These are phyloP conservation scores for Lasiosphaeria ovina DNA, from an alignment of 495 filamentous ascomycete genomes.

Conservation along the genomic window DNA sequence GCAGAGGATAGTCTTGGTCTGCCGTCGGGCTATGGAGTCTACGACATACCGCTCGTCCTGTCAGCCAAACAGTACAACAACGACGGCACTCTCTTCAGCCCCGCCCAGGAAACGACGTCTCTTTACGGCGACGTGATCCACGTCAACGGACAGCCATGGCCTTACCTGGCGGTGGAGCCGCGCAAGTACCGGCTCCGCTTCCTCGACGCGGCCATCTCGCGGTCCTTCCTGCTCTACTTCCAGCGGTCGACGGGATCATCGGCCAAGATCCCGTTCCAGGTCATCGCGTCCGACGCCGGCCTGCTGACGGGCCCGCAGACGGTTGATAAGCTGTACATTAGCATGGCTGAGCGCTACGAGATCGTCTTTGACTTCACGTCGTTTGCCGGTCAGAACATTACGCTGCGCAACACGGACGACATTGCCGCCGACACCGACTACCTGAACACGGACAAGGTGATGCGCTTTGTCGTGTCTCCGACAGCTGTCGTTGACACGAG, in stretches of 20 bases:
- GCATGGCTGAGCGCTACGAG: constrained; percentile 58
- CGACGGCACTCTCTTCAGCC: constrained; percentile 45
- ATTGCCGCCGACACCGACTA: constrained; percentile 47
- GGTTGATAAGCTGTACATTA: constrained; percentile 38
- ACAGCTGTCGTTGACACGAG: constrained; percentile 30
- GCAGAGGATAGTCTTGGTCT: constrained; percentile 46
- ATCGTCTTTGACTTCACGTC: constrained; percentile 51
- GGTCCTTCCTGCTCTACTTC: constrained; percentile 50
- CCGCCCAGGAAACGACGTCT: constrained; percentile 37
- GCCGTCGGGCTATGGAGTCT: constrained; percentile 45
- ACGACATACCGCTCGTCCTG: constrained; percentile 53
- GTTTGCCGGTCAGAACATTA: constrained; percentile 49
- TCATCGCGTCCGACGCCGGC: constrained; percentile 54
- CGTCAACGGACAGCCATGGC: constrained; percentile 59
- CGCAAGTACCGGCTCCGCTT: constrained; percentile 58
- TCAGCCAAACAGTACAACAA: constrained; percentile 48
- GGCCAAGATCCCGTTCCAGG: constrained; percentile 41
- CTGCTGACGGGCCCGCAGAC: constrained; percentile 39
- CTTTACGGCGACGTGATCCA: constrained; percentile 55
- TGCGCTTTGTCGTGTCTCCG: constrained; percentile 51
- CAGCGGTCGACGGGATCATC: constrained; percentile 18
- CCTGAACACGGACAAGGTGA: constrained; percentile 48
- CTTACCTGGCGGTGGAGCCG: constrained; percentile 53
- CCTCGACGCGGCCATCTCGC: constrained; percentile 47
- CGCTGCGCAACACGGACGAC: constrained; percentile 43